These are phyloP conservation scores for Lecanicillium sp. DNA, from an alignment of 2,329 filamentous ascomycete species.

Conservation along the genomic window DNA sequence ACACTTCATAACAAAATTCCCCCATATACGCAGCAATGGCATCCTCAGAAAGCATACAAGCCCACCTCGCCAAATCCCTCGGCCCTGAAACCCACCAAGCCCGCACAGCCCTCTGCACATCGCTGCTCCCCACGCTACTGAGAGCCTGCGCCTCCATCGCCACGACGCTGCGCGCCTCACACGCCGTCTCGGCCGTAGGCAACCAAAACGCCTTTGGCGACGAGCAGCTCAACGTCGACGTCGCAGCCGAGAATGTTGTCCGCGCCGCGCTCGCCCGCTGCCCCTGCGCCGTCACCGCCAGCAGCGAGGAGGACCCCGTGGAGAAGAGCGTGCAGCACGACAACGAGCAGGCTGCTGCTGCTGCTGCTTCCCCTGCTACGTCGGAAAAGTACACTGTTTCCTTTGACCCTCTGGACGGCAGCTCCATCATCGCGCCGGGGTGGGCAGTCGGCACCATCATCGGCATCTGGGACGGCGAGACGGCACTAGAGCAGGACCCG, in stretches of 20 bases:
- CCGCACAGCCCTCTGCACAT: conserved; percentile 26
- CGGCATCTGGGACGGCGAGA: conserved; percentile 47
- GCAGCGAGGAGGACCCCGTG: conserved; percentile 54
- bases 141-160: conserved; percentile 36
- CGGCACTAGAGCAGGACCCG: conserved; percentile 34
- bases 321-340: conserved; percentile 28
- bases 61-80: conserved; percentile 16
- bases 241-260: conserved; percentile 40
- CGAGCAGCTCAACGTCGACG: conserved; percentile 51
- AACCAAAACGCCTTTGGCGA: conserved; percentile 51
- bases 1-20: too few species aligned
- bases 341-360: not conserved
- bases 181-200: conserved; percentile 38
- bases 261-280: conserved; percentile 36
- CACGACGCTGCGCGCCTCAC: conserved; percentile 32
- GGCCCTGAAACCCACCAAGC: conserved; percentile 13
- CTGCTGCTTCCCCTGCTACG: not conserved
- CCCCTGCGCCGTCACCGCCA: conserved; percentile 39
- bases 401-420: conserved; percentile 58
- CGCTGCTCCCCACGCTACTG: conserved; percentile 42
- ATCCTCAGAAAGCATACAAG: not conserved
- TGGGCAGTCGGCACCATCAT: conserved; percentile 54
- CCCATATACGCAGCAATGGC: not conserved
- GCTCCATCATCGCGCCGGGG: conserved; percentile 51
- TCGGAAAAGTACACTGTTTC: conserved; percentile 47